Evolutionary conservation across 768 basidiomycete species (phyloP).

Genomic region (Auriscalpium vulgare): DNA sequence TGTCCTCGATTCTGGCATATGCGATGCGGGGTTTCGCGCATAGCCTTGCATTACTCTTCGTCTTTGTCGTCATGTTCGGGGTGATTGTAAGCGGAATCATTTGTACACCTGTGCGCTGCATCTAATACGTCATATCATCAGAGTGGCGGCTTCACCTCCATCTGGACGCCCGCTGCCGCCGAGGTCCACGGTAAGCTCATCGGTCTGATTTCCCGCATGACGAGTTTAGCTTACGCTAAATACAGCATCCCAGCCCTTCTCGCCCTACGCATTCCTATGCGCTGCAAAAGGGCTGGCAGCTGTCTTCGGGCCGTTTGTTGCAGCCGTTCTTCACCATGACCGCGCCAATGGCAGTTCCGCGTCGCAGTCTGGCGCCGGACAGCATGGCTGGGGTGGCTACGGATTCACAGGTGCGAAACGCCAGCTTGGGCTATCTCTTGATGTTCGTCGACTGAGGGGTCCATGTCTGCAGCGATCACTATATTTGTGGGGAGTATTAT

Average conservation of each 20-base stretch:
- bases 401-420: background rate
- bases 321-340: background rate
- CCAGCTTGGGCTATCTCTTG: too few species aligned
- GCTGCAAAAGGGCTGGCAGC: background rate
- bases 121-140: background rate
- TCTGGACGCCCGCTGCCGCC: background rate
- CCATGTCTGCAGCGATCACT: background rate
- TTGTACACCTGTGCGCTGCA: background rate
- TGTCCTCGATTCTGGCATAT: constrained; percentile 14
- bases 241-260: background rate
- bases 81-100: constrained; percentile 9
- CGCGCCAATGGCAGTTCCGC: background rate
- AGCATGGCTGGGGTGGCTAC: background rate
- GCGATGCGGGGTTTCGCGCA: constrained; percentile 19
- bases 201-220: background rate
- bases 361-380: background rate
- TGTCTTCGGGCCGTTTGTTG: background rate
- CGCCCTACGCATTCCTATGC: background rate
- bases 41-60: constrained; percentile 13
- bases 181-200: background rate
- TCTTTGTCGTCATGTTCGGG: constrained; percentile 19
- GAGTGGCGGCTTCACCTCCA: background rate
- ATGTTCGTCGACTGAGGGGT: too few species aligned
- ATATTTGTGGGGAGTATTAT: background rate
- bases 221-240: background rate